Conservation (phyloP, 768 basidiomycete species). For the Lactarius vividus region DNA sequence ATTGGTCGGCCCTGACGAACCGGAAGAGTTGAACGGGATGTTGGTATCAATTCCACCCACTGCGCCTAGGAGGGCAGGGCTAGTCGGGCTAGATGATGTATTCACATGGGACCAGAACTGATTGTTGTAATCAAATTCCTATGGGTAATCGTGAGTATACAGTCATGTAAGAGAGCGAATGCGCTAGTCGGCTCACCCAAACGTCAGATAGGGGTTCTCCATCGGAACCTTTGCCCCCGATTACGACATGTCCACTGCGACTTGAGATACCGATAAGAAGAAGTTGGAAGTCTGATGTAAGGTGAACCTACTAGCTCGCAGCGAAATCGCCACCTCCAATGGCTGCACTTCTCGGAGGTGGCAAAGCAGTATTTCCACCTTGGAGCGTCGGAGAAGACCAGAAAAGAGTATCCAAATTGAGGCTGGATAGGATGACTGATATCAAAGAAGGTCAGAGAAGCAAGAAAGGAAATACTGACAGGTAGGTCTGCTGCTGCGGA, state of each 20-base stretch:
- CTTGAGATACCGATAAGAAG: conserved; percentile 38
- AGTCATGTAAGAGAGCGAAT: conserved; percentile 20
- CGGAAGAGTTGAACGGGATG: conserved; percentile 41
- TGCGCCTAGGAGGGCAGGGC: conserved; percentile 65
- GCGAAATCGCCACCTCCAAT: conserved; percentile 68
- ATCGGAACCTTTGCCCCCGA: conserved; percentile 63
- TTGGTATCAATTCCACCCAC: conserved; percentile 66
- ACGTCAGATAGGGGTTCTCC: conserved; percentile 59
- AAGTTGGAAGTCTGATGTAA: conserved; percentile 17
- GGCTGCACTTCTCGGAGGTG: conserved; percentile 63
- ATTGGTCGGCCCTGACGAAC: conserved; percentile 57
- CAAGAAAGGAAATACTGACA: conserved; percentile 44
- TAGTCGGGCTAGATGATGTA: conserved; percentile 42
- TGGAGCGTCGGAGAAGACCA: conserved; percentile 63
- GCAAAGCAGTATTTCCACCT: conserved; percentile 43
- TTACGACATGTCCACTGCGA: conserved; percentile 69
- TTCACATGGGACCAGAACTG: conserved; percentile 71
- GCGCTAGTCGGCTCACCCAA: conserved; percentile 52
- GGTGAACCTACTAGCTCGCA: conserved; percentile 69
- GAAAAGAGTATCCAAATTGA: conserved; percentile 56
- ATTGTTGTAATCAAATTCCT: conserved; percentile 77
- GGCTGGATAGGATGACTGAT: conserved; percentile 38
- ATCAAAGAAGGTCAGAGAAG: conserved; percentile 5
- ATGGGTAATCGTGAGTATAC: conserved; percentile 16
- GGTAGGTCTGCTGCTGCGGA: conserved; percentile 60